A percentile compares a stretch with the other conserved stretches of the same genome.
These are phyloP conservation scores for Aspergillus sp. DNA, from an alignment of 2,329 filamentous ascomycete genomes.

Conservation along the genomic window DNA sequence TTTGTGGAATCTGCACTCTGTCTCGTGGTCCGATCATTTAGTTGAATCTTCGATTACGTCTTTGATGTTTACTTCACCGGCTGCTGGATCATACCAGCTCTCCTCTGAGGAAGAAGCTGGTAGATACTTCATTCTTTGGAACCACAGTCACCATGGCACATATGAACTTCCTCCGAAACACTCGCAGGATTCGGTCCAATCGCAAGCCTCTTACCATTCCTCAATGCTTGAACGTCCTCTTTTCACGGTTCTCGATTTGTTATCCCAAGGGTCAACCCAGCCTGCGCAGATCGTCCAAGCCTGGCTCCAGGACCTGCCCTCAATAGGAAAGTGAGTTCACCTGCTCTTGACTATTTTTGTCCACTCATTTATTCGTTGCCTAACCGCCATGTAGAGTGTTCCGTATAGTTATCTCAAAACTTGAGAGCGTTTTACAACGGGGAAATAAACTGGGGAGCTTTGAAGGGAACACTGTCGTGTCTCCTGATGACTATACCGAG, in stretches of 20 bases:
- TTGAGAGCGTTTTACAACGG: slow-evolving; percentile 33
- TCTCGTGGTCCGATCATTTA: slow-evolving; percentile 67
- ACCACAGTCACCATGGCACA: slow-evolving; percentile 41
- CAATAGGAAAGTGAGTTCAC: slow-evolving; percentile 49
- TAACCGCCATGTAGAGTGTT: slow-evolving; percentile 32
- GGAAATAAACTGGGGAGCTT: slow-evolving; percentile 18
- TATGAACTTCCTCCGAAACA: slow-evolving; percentile 39
- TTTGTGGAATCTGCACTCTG: slow-evolving; percentile 80
- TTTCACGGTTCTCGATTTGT: slow-evolving; percentile 75
- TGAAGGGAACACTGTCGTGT: slow-evolving; percentile 48
- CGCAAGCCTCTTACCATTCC: slow-evolving; percentile 40
- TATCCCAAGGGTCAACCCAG: slow-evolving; percentile 71
- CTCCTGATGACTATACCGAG: slow-evolving; percentile 67
- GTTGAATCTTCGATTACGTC: slow-evolving; percentile 76
- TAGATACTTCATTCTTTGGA: slow-evolving; percentile 44
- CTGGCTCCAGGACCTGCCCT: slow-evolving; percentile 68
- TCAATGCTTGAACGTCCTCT: slow-evolving; percentile 76
- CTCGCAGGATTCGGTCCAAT: slow-evolving; percentile 27
- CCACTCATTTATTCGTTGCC: not conserved
- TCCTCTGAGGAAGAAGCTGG: slow-evolving; percentile 38
- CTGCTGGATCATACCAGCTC: slow-evolving; percentile 24
- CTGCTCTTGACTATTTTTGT: not conserved
- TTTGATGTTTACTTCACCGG: slow-evolving; percentile 59
- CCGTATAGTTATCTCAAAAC: slow-evolving; percentile 35
- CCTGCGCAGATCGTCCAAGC: slow-evolving; percentile 73